Conservation (phyloP, 2,329 filamentous ascomycete genomes). For the Fusarium torulosum region DNA sequence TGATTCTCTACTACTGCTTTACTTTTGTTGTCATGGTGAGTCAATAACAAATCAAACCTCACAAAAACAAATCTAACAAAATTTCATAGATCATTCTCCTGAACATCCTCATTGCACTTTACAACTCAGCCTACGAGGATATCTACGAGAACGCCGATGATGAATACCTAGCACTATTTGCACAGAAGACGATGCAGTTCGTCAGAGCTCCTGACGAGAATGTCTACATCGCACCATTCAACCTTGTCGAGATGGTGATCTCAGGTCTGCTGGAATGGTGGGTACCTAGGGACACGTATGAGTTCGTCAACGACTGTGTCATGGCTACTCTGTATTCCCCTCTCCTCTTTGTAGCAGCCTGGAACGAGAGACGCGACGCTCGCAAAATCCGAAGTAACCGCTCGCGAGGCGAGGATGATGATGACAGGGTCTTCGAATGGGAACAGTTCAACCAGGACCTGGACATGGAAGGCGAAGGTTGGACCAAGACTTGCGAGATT, state of each 20-base stretch:
- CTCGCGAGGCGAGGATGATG: constrained; percentile 84
- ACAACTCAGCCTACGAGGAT: constrained; percentile 96
- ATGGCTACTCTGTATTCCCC: constrained; percentile 91
- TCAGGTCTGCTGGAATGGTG: constrained; percentile 94
- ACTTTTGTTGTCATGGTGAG: constrained; percentile 95
- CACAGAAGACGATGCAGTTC: constrained; percentile 96
- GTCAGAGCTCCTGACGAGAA: constrained; percentile 97
- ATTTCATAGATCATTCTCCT: constrained; percentile 74
- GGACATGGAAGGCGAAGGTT: constrained; percentile 86
- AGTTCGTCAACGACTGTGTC: constrained; percentile 86
- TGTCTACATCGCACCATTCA: constrained; percentile 96
- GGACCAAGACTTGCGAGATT: constrained; percentile 82
- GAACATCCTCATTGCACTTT: constrained; percentile 96
- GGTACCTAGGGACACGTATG: constrained; percentile 80
- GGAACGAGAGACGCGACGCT: constrained; percentile 75
- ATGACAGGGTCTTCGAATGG: constrained; percentile 92
- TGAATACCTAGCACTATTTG: constrained; percentile 93
- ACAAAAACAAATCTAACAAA: neutral
- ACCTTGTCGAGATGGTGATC: constrained; percentile 87
- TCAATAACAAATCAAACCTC: neutral
- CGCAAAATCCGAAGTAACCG: constrained; percentile 78
- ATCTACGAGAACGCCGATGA: constrained; percentile 94
- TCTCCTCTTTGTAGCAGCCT: constrained; percentile 81
- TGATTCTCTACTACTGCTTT: constrained; percentile 97
- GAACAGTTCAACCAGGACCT: constrained; percentile 80